phyloP scores from a whole-genome alignment of 192 early-diverging fungal species.

The Coemansia sp. region DNA sequence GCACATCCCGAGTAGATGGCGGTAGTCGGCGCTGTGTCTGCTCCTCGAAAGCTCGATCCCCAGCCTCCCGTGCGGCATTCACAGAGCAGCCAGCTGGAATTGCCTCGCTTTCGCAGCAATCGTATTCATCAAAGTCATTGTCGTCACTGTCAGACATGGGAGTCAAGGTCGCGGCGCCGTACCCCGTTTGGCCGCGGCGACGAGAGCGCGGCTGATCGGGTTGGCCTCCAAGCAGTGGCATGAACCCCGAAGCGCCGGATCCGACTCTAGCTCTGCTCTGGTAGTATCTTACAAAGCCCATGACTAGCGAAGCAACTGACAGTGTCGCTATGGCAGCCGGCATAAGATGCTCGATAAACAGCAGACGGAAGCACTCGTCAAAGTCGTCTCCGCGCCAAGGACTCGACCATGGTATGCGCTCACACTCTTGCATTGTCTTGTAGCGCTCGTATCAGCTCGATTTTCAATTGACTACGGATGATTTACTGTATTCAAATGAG shows the following conservation, averaged over 20 bases:
- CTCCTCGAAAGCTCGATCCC: not conserved
- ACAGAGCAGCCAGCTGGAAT: not conserved
- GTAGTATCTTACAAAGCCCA: constrained; percentile 14
- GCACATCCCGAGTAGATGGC: constrained; percentile 34
- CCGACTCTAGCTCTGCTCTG: not conserved
- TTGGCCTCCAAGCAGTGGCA: constrained; percentile 8
- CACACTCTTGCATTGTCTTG: constrained; percentile 7
- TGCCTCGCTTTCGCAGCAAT: not conserved
- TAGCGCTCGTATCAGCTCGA: not conserved
- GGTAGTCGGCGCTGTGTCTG: not conserved
- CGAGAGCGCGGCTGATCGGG: not conserved
- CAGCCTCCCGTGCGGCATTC: not conserved
- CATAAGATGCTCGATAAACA: constrained; percentile 30
- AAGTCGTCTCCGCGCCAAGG: constrained; percentile 48
- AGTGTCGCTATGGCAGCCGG: constrained; percentile 17
- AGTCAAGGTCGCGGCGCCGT: constrained; percentile 8
- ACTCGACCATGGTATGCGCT: constrained; percentile 28
- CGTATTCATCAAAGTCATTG: constrained; percentile 12
- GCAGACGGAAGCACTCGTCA: constrained; percentile 39
- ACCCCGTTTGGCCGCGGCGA: not conserved
- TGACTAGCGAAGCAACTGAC: constrained; percentile 13
- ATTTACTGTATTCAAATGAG: not conserved
- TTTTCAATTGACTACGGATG: constrained; percentile 63
- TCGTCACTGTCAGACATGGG: constrained; percentile 7
- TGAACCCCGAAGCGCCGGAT: not conserved